These are phyloP conservation scores for Calonectria multiphialidica DNA, from an alignment of 2,329 filamentous ascomycete genomes.

Conservation along the genomic window DNA sequence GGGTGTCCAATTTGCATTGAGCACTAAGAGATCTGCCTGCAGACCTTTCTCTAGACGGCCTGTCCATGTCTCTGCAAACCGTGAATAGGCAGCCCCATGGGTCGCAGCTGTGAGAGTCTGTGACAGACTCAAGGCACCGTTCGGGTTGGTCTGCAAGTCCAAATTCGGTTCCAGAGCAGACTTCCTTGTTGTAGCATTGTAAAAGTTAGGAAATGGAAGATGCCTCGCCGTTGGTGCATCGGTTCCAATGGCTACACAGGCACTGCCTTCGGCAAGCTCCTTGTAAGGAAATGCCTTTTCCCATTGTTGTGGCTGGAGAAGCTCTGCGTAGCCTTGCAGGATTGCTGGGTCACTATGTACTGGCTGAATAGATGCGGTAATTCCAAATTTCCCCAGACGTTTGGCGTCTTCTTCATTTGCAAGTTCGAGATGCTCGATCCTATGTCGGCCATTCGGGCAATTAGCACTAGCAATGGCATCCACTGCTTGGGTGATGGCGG, in stretches of 20 bases:
- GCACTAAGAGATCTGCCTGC: constrained; percentile 67
- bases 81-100: constrained; percentile 67
- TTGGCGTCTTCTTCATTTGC: constrained; percentile 65
- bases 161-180: constrained; percentile 63
- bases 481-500: constrained; percentile 68
- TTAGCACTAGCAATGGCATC: constrained; percentile 62
- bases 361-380: constrained; percentile 70
- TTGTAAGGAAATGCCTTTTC: constrained; percentile 72
- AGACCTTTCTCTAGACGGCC: constrained; percentile 65
- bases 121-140: constrained; percentile 65
- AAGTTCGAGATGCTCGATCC: constrained; percentile 76
- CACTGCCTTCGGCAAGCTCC: constrained; percentile 68
- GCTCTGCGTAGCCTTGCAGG: constrained; percentile 69
- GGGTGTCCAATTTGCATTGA: neutral
- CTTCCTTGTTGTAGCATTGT: constrained; percentile 68
- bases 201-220: constrained; percentile 66
- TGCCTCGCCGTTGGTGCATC: constrained; percentile 72
- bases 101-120: constrained; percentile 68
- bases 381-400: constrained; percentile 68
- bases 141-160: constrained; percentile 60
- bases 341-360: constrained; percentile 73
- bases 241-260: constrained; percentile 67
- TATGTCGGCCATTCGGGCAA: constrained; percentile 63
- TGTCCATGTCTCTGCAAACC: constrained; percentile 66
- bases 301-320: constrained; percentile 67